Evolutionary conservation across 1,284 basidiomycete genomes (phyloP).

Genomic region (Cryptococcus wingfieldii): DNA sequence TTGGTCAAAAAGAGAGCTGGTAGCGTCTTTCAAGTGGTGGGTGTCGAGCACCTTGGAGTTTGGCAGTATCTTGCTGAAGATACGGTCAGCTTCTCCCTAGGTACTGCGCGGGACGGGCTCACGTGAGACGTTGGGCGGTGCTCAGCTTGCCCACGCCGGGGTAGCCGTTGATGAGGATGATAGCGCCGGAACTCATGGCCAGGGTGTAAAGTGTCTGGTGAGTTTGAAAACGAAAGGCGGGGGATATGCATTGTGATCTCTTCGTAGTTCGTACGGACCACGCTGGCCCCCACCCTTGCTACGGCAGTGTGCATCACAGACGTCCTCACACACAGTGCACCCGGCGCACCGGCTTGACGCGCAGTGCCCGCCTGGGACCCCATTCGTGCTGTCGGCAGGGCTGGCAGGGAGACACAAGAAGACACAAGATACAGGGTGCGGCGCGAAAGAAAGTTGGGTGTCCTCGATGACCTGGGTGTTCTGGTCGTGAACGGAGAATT

Average conservation of each 20-base stretch:
- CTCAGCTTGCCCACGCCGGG: constrained; percentile 35
- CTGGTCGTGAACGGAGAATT: too few relatives aligned
- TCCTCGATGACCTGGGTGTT: too few relatives aligned
- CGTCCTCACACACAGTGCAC: not conserved
- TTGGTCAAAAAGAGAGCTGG: constrained; percentile 9
- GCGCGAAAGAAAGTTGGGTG: too few relatives aligned
- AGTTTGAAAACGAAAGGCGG: too few relatives aligned
- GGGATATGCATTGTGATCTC: too few relatives aligned
- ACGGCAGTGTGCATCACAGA: not conserved
- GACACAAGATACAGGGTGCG: too few relatives aligned
- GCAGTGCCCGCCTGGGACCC: too few relatives aligned
- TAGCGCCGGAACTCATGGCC: not conserved
- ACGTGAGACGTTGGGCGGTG: constrained; percentile 30
- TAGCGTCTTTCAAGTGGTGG: constrained; percentile 15
- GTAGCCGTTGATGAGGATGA: constrained; percentile 36
- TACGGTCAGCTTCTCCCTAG: not conserved
- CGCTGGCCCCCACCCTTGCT: too few relatives aligned
- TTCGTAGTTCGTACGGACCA: too few relatives aligned
- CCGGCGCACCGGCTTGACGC: not conserved
- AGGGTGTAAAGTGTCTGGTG: too few relatives aligned
- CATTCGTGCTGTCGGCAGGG: too few relatives aligned
- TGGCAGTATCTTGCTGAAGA: constrained; percentile 26
- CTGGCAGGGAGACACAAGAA: too few relatives aligned
- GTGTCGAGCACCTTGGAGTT: constrained; percentile 31
- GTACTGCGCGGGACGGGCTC: constrained; percentile 6